Percentiles rank a stretch among this genome's conserved stretches.
Conservation (phyloP, 2,329 filamentous ascomycete species). For the Penicillium sp. region DNA sequence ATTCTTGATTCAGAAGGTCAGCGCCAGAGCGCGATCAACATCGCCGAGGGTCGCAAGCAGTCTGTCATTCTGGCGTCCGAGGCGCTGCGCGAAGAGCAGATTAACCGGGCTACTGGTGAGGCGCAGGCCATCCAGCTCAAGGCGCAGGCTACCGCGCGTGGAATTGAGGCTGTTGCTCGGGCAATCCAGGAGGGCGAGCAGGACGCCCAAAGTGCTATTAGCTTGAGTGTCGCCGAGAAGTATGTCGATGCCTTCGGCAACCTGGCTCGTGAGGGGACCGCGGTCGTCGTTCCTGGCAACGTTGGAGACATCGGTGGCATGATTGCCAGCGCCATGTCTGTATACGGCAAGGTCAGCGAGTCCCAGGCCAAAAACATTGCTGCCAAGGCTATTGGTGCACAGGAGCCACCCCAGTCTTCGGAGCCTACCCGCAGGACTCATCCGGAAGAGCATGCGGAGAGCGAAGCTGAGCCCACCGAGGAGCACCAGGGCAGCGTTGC, state of each 20-base stretch:
- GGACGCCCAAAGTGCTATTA: conserved; percentile 78
- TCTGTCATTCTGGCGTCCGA: conserved; percentile 94
- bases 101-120: conserved; percentile 90
- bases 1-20: conserved; percentile 97
- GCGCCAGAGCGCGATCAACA: conserved; percentile 96
- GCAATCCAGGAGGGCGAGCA: conserved; percentile 71
- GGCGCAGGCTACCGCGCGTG: conserved; percentile 78
- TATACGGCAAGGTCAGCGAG: conserved; percentile 90
- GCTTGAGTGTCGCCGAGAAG: conserved; percentile 89
- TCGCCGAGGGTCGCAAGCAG: conserved; percentile 96
- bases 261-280: conserved; percentile 91
- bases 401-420: conserved; percentile 17
- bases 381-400: conserved; percentile 35
- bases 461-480: conserved; percentile 11
- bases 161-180: conserved; percentile 80
- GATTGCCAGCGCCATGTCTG: conserved; percentile 93
- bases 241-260: conserved; percentile 95
- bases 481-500: conserved; percentile 42
- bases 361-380: conserved; percentile 67
- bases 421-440: conserved; percentile 9
- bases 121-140: conserved; percentile 88
- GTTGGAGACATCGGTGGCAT: conserved; percentile 94
- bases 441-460: not conserved
- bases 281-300: conserved; percentile 92
- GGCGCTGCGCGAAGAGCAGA: conserved; percentile 82